Evolutionary conservation across 164 flowering plant genomes (phyloP).

Genomic region (Cinnamomum chago): DNA sequence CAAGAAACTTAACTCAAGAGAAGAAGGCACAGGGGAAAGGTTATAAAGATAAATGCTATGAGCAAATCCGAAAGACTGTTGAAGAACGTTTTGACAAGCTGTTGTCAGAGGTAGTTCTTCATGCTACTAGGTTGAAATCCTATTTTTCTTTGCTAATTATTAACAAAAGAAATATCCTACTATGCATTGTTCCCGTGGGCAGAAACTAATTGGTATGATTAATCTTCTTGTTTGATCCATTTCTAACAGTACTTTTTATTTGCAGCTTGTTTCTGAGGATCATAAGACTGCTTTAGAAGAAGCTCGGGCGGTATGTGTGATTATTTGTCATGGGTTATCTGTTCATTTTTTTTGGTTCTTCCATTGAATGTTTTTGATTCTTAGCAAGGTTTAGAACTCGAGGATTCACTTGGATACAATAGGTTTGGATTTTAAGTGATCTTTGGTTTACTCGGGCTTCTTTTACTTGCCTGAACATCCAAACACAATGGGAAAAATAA

Average conservation of each 20-base stretch:
- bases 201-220: neutral
- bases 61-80: conserved; percentile 82
- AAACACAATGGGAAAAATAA: no score
- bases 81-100: conserved; percentile 76
- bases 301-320: conserved; percentile 61
- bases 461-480: no score
- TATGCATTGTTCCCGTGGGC: neutral
- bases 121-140: neutral
- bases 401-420: neutral
- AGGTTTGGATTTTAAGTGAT: no score
- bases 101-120: conserved; percentile 56
- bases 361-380: neutral
- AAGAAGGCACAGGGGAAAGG: conserved; percentile 92
- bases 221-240: neutral
- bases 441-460: no score
- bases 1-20: conserved; percentile 56
- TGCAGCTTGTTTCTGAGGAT: conserved; percentile 79
- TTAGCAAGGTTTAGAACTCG: neutral
- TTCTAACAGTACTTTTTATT: conserved; percentile 20
- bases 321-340: neutral
- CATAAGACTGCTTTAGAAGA: conserved; percentile 93
- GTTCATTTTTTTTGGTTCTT: neutral
- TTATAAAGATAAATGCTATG: conserved; percentile 97
- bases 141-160: neutral
- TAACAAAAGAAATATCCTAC: neutral